Evolutionary conservation across 805 yeast species (phyloP).

Genomic region (Kluyveromyces starmeri): DNA sequence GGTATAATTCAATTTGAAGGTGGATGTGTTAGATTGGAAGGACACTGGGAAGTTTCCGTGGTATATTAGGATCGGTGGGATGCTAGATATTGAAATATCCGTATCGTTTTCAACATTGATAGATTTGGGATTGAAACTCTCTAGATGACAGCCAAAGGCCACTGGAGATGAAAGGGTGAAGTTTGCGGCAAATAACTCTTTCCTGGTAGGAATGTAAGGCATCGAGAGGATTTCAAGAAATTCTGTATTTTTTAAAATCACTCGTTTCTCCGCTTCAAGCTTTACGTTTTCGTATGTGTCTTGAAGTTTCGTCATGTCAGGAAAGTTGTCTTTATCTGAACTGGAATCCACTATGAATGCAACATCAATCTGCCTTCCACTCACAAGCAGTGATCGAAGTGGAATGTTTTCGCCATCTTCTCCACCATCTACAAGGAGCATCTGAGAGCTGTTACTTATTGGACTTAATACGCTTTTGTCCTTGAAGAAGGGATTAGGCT

Average conservation of each 20-base stretch:
- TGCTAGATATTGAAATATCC: slow-evolving; percentile 7
- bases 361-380: slow-evolving; percentile 51
- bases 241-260: neutral
- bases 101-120: slow-evolving; percentile 10
- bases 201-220: slow-evolving; percentile 9
- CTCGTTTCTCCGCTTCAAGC: slow-evolving; percentile 16
- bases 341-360: slow-evolving; percentile 55
- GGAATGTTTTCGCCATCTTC: slow-evolving; percentile 72
- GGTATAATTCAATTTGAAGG: slow-evolving; percentile 46
- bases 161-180: slow-evolving; percentile 42
- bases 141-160: slow-evolving; percentile 71
- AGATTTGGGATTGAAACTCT: slow-evolving; percentile 10
- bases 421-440: slow-evolving; percentile 68
- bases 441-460: slow-evolving; percentile 24
- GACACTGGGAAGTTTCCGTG: slow-evolving; percentile 37
- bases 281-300: slow-evolving; percentile 39
- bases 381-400: slow-evolving; percentile 52
- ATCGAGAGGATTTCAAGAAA: neutral
- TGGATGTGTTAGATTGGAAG: slow-evolving; percentile 45
- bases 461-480: slow-evolving; percentile 18
- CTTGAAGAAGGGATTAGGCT: slow-evolving; percentile 53
- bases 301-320: slow-evolving; percentile 48
- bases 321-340: slow-evolving; percentile 44
- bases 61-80: slow-evolving; percentile 52
- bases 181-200: slow-evolving; percentile 1